Base-by-base conservation (phyloP, 148 eudicot species). In the Vaccinium macrocarpon region DNA sequence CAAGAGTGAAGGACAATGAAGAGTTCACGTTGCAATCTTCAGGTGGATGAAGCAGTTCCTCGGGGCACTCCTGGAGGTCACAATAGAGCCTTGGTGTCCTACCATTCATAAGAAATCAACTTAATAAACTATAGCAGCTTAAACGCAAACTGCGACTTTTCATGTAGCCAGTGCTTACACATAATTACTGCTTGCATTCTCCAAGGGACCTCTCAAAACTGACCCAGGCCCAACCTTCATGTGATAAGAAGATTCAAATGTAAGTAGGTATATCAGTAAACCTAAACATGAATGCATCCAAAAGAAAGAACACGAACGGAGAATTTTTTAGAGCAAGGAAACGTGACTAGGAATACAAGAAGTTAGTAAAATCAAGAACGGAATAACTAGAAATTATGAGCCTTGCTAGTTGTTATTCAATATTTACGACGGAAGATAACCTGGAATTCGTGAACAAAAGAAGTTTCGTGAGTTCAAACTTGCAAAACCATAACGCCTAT, bases 21-120 rank as follows among this genome's bases (percentile, higher is more conserved):
- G 96, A 90, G 89, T 95, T 95, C 88, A 95, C 88, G 52, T 91
- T 94, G 90, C 98, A 95, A 89, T 95, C 97, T 87, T 95, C 98
- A 83, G 97, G 97, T 50, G 98, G 98, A 90, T 94, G 94, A 86
- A 95, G 89, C 79, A 95, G 88, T 88, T 95, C 98, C 55, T 51
- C 84, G 70, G 98, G 98, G 88, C 98, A 95, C 79, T 88, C 91
- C 86, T 85, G 88, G 76, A 79, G 89, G 62, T 91, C 93, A 86
- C 98, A 95, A 82, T 94, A 92, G 71, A 91, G 97, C 75, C 84
- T 90, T 21, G 95, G 93, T 50, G 88, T 82, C 90, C 98, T 95
- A 88, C 84, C 80, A 86, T 18, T 82, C 70, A 80, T 62, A 77
- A 87, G 77, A 75, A 46, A 83, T 77, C 74, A 83, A 84, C 48